Percentiles rank a stretch among this genome's conserved stretches.
phyloP scores from a whole-genome alignment of 192 early-diverging fungal genomes.

The Phycomyces blakesleeanus region DNA sequence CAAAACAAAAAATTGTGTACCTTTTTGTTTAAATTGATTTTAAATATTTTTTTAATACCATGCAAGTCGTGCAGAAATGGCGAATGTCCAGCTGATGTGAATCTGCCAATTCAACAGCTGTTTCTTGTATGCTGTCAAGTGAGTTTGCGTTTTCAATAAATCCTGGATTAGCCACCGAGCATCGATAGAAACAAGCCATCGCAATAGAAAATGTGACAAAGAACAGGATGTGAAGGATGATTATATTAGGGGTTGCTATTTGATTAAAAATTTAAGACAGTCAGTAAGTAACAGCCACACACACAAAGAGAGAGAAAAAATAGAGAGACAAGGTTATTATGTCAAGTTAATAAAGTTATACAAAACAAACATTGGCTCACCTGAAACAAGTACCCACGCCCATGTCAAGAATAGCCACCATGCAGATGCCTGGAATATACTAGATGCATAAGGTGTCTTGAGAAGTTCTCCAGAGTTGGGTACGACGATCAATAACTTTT shows the following conservation, averaged over 20 bases:
- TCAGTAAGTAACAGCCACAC: too few species aligned
- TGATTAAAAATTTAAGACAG: background rate
- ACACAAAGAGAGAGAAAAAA: too few species aligned
- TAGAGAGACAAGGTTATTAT: too few species aligned
- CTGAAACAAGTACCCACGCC: constrained; percentile 60
- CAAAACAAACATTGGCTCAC: too few species aligned
- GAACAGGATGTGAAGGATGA: constrained; percentile 65
- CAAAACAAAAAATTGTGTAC: too few species aligned
- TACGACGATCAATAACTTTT: constrained; percentile 53
- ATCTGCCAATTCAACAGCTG: constrained; percentile 64
- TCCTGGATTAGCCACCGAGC: constrained; percentile 73
- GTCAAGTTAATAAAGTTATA: too few species aligned
- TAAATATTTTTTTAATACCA: constrained; percentile 46
- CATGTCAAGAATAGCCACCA: constrained; percentile 69
- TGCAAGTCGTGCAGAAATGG: constrained; percentile 85
- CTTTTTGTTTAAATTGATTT: too few species aligned
- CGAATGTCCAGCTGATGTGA: constrained; percentile 65
- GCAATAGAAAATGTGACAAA: constrained; percentile 52
- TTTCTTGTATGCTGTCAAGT: constrained; percentile 42
- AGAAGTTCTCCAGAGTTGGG: constrained; percentile 50
- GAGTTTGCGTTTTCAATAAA: constrained; percentile 57
- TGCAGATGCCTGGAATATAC: constrained; percentile 84
- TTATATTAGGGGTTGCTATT: constrained; percentile 57
- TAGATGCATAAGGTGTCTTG: constrained; percentile 77
- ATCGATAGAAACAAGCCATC: constrained; percentile 76